Evolutionary conservation across 2,329 filamentous ascomycete species (phyloP).

Genomic region (Blumeria hordei): DNA sequence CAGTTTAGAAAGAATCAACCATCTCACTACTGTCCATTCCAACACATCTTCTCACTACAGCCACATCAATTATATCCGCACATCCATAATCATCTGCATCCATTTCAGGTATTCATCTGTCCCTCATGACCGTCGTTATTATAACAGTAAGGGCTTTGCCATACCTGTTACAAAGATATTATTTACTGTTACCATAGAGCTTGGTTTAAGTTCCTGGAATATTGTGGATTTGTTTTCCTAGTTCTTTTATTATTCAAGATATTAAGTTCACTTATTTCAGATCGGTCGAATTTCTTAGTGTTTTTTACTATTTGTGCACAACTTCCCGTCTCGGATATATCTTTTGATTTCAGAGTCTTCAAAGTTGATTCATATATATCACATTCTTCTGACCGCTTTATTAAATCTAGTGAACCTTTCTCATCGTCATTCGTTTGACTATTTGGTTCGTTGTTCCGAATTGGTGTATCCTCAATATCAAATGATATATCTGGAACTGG

Average conservation of each 20-base stretch:
- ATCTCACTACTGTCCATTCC: too few relatives aligned
- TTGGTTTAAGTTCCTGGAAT: neutral
- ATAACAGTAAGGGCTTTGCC: neutral
- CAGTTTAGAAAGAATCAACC: too few relatives aligned
- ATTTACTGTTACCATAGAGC: neutral
- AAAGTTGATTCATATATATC: neutral
- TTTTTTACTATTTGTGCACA: too few relatives aligned
- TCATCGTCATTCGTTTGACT: neutral
- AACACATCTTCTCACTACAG: too few relatives aligned
- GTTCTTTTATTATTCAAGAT: neutral
- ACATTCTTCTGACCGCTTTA: neutral
- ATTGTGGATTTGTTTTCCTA: neutral
- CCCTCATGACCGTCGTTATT: too few relatives aligned
- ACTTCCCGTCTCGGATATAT: neutral
- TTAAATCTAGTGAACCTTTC: neutral
- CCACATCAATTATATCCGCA: too few relatives aligned
- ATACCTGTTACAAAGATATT: neutral
- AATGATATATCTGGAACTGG: too few relatives aligned
- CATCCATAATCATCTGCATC: too few relatives aligned
- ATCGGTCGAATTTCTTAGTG: neutral
- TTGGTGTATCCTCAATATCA: neutral
- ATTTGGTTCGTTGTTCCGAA: neutral
- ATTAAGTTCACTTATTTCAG: neutral
- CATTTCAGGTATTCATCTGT: too few relatives aligned
- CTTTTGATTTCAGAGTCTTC: neutral